These are phyloP conservation scores for Quercus rubra DNA, from an alignment of 306 rosid species.

Conservation along the genomic window DNA sequence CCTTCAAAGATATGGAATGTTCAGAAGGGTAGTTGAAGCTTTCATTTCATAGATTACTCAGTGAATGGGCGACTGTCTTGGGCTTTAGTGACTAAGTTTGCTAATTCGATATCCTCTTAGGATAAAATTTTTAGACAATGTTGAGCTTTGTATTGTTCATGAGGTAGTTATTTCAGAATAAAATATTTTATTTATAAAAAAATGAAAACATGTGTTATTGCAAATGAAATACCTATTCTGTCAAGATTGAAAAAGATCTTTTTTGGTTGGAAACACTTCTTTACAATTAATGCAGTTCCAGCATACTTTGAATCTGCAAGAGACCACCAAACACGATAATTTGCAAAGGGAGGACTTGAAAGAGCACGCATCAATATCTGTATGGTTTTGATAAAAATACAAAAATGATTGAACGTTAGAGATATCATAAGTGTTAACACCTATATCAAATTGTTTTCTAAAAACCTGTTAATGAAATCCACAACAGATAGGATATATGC, in stretches of 20 bases:
- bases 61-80: no score
- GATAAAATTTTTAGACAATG: no score
- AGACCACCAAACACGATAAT: constrained; percentile 94
- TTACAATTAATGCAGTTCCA: constrained; percentile 82
- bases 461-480: background rate
- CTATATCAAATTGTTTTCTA: background rate
- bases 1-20: no score
- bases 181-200: no score
- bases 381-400: constrained; percentile 27
- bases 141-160: no score
- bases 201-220: background rate
- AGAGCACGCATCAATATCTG: constrained; percentile 89
- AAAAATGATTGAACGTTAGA: background rate
- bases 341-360: constrained; percentile 70
- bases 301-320: constrained; percentile 97
- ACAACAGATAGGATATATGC: background rate
- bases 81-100: no score
- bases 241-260: constrained; percentile 80
- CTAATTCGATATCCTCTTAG: no score
- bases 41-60: no score
- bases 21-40: no score
- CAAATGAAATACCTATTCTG: constrained; percentile 56
- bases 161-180: no score
- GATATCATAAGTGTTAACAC: background rate
- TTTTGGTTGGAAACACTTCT: constrained; percentile 80